These are phyloP conservation scores for Termitomyces sp. DNA, from an alignment of 768 basidiomycete species.

Conservation along the genomic window DNA sequence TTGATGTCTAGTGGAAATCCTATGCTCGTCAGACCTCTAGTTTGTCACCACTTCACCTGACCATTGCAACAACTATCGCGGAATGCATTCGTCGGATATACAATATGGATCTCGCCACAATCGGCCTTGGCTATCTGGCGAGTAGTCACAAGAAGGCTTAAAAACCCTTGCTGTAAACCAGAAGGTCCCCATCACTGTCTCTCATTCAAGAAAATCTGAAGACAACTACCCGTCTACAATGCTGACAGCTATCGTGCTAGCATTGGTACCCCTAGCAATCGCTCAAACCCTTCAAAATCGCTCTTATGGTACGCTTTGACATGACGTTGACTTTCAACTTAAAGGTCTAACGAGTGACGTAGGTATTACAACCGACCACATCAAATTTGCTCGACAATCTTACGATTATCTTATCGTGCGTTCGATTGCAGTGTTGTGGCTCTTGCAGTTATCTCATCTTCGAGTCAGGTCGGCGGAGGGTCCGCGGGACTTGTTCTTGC, in stretches of 20 bases:
- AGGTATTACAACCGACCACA: constrained; percentile 11
- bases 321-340: too few relatives aligned
- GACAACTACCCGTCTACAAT: not conserved
- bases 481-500: constrained; percentile 19
- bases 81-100: too few relatives aligned
- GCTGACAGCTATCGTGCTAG: not conserved
- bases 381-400: constrained; percentile 7
- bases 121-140: too few relatives aligned
- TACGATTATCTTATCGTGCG: constrained; percentile 14
- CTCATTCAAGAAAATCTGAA: not conserved
- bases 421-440: not conserved
- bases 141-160: not conserved
- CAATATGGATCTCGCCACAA: too few relatives aligned
- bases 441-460: not conserved
- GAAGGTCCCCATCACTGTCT: not conserved
- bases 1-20: too few relatives aligned
- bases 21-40: too few relatives aligned
- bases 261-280: not conserved
- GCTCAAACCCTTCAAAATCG: not conserved
- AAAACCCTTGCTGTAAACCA: not conserved
- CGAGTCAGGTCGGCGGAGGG: constrained; percentile 18
- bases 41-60: too few relatives aligned
- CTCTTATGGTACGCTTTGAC: not conserved
- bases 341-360: not conserved
- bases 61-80: too few relatives aligned